Evolutionary conservation across 2,329 filamentous ascomycete genomes (phyloP).

Genomic region (Aspergillus ochraceoroseus): DNA sequence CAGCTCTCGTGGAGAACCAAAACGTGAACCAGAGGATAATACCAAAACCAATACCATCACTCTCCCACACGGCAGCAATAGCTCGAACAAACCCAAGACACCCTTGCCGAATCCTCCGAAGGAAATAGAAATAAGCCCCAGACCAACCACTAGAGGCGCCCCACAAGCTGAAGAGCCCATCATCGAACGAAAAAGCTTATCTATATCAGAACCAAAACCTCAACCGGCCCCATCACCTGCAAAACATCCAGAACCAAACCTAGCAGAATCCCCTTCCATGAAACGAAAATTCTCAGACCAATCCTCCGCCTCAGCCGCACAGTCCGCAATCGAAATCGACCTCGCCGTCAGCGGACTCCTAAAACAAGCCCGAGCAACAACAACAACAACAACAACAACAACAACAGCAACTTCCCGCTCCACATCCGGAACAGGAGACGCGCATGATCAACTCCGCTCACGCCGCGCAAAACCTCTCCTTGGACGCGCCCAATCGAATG

Average conservation of each 20-base stretch:
- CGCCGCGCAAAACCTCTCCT: conserved; percentile 38
- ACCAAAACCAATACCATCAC: conserved; percentile 3
- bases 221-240: conserved; percentile 6
- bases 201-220: neutral
- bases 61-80: conserved; percentile 2
- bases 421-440: conserved; percentile 20
- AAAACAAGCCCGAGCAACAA: conserved; percentile 39
- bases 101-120: too few relatives aligned
- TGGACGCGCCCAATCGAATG: conserved; percentile 41
- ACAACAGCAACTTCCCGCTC: conserved; percentile 31
- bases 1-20: conserved; percentile 22
- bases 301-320: conserved; percentile 17
- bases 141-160: conserved; percentile 2
- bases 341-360: conserved; percentile 41
- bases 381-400: too few relatives aligned
- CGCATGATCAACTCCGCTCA: conserved; percentile 20
- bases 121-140: neutral
- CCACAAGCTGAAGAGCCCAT: neutral
- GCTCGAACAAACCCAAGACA: neutral
- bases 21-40: conserved; percentile 16
- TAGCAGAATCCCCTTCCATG: conserved; percentile 6
- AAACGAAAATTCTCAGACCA: conserved; percentile 20
- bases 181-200: neutral
- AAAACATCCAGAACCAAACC: conserved; percentile 1
- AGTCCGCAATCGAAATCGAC: conserved; percentile 35